Evolutionary conservation across 1,284 basidiomycete species (phyloP), one percentile per base, ranked within the genome.

Genomic region (Papiliotrema flavescens): DNA sequence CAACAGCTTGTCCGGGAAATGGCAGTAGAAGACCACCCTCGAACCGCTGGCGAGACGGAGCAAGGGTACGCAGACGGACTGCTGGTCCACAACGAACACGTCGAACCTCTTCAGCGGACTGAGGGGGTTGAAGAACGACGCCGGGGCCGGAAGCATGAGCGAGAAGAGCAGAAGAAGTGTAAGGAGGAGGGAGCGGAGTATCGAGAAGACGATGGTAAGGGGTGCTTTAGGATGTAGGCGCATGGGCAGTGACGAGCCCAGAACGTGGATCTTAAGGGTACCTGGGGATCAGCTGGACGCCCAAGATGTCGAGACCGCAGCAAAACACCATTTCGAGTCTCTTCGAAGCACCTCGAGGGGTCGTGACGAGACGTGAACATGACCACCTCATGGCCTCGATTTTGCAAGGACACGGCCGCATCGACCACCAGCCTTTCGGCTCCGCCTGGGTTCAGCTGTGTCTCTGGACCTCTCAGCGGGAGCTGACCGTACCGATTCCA

Each of bases 381-480:
- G 66, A 87, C 83, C n/a, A 98, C 89, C 0, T 82, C 79, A 72
- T 98, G 93, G 0, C 94, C 95, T 3, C 86, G 81, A 11, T 82
- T 79, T 73, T 97, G 88, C 15, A 98, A 79, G 1, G 90, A 87
- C 0, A 95, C 80, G 0, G 95, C 94, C 17, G 93, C 91, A 73
- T 98, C 95, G n/a, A 98, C 93, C 1, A 98, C 86, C 9, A 98
- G 82, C 43, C 93, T 82, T 76, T 98, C 95, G 0, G 95, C 95
- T 14, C 95, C 95, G 62, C 93, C 93, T 95, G 63, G 15, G 22
- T 17, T n/a, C n/a, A n/a, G n/a, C n/a, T n/a, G n/a, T n/a, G n/a
- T n/a, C n/a, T n/a, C n/a, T n/a, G n/a, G n/a, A n/a, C n/a, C n/a
- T n/a, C n/a, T 13, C 13, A 34, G 5, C 15, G 20, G 14, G 13